phyloP scores from a whole-genome alignment of 345 rosid species.

The Syzygium aromaticum region DNA sequence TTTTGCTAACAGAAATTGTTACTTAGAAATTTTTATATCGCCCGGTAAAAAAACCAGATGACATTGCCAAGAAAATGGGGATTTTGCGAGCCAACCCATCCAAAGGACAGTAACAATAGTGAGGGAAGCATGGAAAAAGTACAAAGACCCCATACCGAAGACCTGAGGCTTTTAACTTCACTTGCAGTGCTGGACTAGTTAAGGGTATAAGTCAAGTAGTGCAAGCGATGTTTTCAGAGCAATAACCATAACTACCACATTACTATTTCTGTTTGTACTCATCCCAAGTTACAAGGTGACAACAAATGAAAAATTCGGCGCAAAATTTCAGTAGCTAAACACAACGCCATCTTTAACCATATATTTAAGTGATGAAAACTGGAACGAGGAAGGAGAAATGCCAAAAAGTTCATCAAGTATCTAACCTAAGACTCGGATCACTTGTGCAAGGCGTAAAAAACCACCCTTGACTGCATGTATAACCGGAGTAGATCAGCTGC shows the following conservation, averaged over 20 bases:
- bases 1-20: neutral
- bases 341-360: neutral
- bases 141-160: neutral
- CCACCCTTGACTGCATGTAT: conserved; percentile 96
- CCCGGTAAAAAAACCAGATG: neutral
- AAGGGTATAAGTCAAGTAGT: neutral
- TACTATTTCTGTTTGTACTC: neutral
- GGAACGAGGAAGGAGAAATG: neutral
- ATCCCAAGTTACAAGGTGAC: neutral
- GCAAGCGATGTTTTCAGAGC: neutral
- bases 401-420: neutral
- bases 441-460: conserved; percentile 86
- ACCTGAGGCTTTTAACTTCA: neutral
- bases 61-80: neutral
- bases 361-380: neutral
- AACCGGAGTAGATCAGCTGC: conserved; percentile 89
- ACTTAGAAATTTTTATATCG: neutral
- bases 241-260: neutral
- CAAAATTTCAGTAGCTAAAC: neutral
- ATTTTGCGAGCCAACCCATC: neutral
- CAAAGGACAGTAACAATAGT: neutral
- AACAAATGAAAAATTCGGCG: neutral
- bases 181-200: neutral
- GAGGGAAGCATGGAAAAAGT: neutral
- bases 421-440: conserved; percentile 84